These are phyloP conservation scores for Ceriops decandra DNA, from an alignment of 345 rosid genomes.

Conservation along the genomic window DNA sequence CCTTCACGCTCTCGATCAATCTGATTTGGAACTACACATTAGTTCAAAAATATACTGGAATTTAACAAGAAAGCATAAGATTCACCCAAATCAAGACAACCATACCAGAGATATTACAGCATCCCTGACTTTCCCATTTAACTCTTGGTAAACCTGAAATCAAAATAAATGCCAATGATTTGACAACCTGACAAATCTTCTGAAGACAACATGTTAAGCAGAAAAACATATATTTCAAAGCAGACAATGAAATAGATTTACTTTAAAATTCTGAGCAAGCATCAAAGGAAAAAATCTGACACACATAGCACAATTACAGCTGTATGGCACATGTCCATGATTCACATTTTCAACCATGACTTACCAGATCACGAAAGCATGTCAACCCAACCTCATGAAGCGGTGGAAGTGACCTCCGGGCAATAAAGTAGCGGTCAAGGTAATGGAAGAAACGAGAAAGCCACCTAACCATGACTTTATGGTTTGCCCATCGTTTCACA, in stretches of 20 bases:
- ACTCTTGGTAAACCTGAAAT: constrained; percentile 23
- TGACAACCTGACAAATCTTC: background rate
- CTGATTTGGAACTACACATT: constrained; percentile 4
- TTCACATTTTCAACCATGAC: background rate
- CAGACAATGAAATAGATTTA: background rate
- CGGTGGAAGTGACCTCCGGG: constrained; percentile 22
- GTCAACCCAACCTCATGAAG: constrained; percentile 34
- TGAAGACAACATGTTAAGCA: background rate
- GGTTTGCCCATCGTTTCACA: constrained; percentile 38
- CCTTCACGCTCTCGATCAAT: constrained; percentile 37
- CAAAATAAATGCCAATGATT: no score
- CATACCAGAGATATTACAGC: constrained; percentile 27
- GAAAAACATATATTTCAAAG: background rate
- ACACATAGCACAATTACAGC: no score
- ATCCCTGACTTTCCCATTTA: constrained; percentile 18
- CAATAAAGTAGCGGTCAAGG: constrained; percentile 37
- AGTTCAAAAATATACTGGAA: background rate
- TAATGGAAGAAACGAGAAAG: constrained; percentile 39
- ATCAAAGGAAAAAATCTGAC: background rate
- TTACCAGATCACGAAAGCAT: constrained; percentile 28
- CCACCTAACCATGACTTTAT: constrained; percentile 44
- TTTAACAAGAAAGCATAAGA: background rate
- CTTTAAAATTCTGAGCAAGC: no score
- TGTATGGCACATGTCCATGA: no score
- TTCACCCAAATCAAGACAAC: background rate